Base-by-base conservation (phyloP, 1,284 basidiomycete species). In the Naganishia albida region DNA sequence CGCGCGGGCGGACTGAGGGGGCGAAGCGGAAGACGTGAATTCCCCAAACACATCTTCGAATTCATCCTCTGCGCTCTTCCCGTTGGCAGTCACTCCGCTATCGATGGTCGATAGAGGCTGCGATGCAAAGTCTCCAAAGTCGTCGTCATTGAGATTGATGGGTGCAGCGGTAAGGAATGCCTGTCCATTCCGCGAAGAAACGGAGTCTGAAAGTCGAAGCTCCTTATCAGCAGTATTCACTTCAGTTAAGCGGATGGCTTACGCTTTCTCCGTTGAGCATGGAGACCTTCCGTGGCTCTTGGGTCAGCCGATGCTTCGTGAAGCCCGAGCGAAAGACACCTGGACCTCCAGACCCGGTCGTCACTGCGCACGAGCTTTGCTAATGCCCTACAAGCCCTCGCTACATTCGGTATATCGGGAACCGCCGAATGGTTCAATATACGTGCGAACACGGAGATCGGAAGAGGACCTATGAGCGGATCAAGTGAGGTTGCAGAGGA, bases 31-130 rank as follows among this genome's bases (percentile, higher is more conserved):
- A 38, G 54, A 69, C 51, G 83, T 75, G 49, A 86, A 95, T 74
- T 95, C 93, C 0, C 93, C 93, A 81, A 97, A 98, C 43, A 94
- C 93, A 70, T 95, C 91, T 65, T 91, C 86, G 49, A 80, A 73
- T 43, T 77, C 79, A 44, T 81, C 85, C 7, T 86, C 83, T 2
- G 82, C 70, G 16, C 30, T 38, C 28, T 39, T 23, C 30, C 30
- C 49, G 62, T 20, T 28, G 34, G 7, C 6, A 38, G 2, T 28
- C 48, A 77, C 75, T 6, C 62, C 68, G 40, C 71, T 71, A 43
- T 69, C 54, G 16, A 38, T 65, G 34, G 48, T 51, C 6, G 63
- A 64, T 28, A 64, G 69, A 30, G 66, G 70, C 50, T 74, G 72
- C 13, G 68, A 69, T 8, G 74, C 72, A 67, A 79, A 77, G 60